Evolutionary conservation across 805 yeast genomes (phyloP).

Genomic region (Saccharomycopsis fodiens): DNA sequence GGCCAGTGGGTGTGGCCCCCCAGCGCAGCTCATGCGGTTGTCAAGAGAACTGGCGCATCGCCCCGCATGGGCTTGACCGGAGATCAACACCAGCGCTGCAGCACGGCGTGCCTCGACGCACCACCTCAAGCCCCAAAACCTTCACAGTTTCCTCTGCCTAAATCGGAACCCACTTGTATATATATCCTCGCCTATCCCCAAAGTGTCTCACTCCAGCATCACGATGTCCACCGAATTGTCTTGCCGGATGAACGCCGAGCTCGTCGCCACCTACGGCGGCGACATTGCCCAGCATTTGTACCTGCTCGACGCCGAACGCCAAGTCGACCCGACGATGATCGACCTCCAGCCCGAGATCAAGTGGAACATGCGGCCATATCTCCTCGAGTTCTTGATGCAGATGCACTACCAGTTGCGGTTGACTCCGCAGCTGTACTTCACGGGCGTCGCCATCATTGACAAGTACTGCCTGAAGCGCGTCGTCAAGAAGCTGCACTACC

Average conservation of each 20-base stretch:
- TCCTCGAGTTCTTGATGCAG: slow-evolving; percentile 78
- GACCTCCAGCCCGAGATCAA: slow-evolving; percentile 82
- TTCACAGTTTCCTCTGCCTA: not conserved
- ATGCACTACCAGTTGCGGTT: slow-evolving; percentile 55
- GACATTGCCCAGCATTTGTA: slow-evolving; percentile 9
- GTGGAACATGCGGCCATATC: slow-evolving; percentile 69
- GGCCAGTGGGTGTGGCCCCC: not conserved
- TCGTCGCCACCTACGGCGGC: slow-evolving; percentile 4
- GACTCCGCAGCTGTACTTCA: slow-evolving; percentile 38
- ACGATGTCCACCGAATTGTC: not conserved
- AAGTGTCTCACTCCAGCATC: too few relatives aligned
- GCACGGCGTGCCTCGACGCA: not conserved
- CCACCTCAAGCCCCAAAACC: not conserved
- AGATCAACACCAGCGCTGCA: not conserved
- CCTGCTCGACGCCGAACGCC: slow-evolving; percentile 1
- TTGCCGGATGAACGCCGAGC: slow-evolving; percentile 5
- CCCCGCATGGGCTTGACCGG: not conserved
- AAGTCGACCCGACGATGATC: slow-evolving; percentile 46
- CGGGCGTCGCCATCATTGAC: slow-evolving; percentile 33
- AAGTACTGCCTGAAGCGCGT: slow-evolving; percentile 30
- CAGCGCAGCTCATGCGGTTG: not conserved
- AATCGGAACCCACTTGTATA: not conserved
- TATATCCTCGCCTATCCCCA: too few relatives aligned
- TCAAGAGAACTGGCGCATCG: not conserved
- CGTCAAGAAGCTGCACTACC: slow-evolving; percentile 31